Evolutionary conservation across 140 eudicot genomes (phyloP), one percentile per base, ranked within the genome.

Genomic region (Anethum foeniculum): DNA sequence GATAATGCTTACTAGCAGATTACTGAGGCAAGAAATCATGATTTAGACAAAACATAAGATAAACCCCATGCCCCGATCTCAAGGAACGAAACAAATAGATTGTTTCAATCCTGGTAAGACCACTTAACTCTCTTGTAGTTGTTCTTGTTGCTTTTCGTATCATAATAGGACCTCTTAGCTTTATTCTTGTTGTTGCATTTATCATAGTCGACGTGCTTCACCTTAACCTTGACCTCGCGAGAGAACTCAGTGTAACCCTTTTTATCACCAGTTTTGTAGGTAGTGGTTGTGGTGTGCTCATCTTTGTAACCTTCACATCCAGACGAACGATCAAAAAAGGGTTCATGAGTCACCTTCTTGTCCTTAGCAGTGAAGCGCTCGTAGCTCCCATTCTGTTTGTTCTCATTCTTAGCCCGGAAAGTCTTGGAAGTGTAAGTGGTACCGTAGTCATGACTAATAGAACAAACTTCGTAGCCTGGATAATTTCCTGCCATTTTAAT

Each of bases 341-440:
- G 46, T 72, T 72, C 52, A 23, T 3, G 18, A 10, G 19, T 6
- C 3, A 72, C 77, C 1, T 25, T 0, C 49, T 36, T 72, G 34
- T 72, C 49, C 49, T 72, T 72, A 7, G 30, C 52, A 41, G 77
- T 72, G 16, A 72, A 72, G 15, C 46, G 48, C 6, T 39, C 49
- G 10, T 41, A 72, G 49, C 52, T 72, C 34, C 77, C 77, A 72
- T 3, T 72, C 77, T 9, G 77, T 72, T 72, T 72, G 51, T 36
- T 8, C 49, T 36, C 77, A 41, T 72, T 23, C 77, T 41, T 72
- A 36, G 27, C 49, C 0, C 52, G 48, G 77, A 21, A 72, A 9
- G 77, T 72, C 30, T 10, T 25, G 6, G 69, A 25, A 8, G 67
- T 21, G 30, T 58, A 58, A 58, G 67, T 58, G 11, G 67, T 7